Evolutionary conservation across 768 basidiomycete species (phyloP).

Genomic region (Tricholoma furcatifolium): DNA sequence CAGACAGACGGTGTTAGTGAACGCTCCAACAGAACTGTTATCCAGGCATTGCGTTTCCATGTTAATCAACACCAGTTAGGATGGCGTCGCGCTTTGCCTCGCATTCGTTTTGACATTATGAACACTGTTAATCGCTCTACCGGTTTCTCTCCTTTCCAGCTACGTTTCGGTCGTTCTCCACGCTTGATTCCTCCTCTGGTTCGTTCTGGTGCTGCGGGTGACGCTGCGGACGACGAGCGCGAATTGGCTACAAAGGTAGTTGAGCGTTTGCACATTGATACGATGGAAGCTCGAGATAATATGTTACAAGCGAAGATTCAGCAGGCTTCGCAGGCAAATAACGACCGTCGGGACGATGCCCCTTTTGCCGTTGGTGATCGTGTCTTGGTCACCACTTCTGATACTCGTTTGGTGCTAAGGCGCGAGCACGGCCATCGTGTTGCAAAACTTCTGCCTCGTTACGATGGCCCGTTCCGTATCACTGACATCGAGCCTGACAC

Average conservation of each 20-base stretch:
- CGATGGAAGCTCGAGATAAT: constrained; percentile 31
- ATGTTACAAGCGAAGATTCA: no score
- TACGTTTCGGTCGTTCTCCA: constrained; percentile 22
- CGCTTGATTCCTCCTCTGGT: constrained; percentile 24
- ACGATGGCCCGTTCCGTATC: constrained; percentile 27
- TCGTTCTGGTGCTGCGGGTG: no score
- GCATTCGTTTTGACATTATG: constrained; percentile 32
- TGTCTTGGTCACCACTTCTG: constrained; percentile 34
- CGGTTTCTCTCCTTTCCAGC: constrained; percentile 31
- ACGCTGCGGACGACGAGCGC: neutral
- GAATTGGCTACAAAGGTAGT: neutral
- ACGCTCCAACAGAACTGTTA: constrained; percentile 31
- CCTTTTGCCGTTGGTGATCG: constrained; percentile 29
- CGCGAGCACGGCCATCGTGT: constrained; percentile 25
- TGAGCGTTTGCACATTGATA: constrained; percentile 8
- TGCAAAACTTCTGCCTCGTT: constrained; percentile 42
- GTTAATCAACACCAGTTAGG: constrained; percentile 30
- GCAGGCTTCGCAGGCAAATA: constrained; percentile 32
- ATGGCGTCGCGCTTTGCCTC: constrained; percentile 27
- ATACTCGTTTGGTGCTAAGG: constrained; percentile 28
- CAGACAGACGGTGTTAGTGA: constrained; percentile 38
- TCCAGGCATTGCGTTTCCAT: constrained; percentile 26
- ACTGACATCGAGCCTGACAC: constrained; percentile 7
- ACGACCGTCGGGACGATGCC: constrained; percentile 19
- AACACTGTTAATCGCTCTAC: constrained; percentile 30